A percentile compares a stretch with the other conserved stretches of the same genome.
Evolutionary conservation across 192 early-diverging fungal species (phyloP).

Genomic region (Linnemannia elongata): DNA sequence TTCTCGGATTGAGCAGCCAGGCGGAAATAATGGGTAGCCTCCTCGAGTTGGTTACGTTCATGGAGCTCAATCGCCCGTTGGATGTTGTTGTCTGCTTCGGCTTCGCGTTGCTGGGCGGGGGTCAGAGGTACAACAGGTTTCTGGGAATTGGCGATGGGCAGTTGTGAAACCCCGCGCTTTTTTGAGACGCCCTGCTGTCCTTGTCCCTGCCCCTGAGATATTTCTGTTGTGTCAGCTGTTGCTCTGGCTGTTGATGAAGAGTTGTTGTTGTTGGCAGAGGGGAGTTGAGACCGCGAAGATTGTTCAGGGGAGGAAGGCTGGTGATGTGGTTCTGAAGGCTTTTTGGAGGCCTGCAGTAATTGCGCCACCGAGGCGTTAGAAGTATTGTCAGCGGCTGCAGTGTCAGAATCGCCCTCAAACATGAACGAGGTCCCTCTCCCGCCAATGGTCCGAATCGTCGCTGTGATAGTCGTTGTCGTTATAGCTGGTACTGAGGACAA

Average conservation of each 20-base stretch:
- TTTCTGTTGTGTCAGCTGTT: neutral
- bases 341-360: neutral
- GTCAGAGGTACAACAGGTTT: constrained; percentile 16
- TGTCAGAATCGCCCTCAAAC: constrained; percentile 13
- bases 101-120: constrained; percentile 48
- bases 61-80: constrained; percentile 79
- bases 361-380: neutral
- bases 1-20: constrained; percentile 75
- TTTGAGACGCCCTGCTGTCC: constrained; percentile 5
- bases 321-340: no score
- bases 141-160: neutral
- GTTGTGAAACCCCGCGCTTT: constrained; percentile 1
- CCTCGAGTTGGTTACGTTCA: constrained; percentile 80
- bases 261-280: neutral
- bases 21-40: constrained; percentile 79
- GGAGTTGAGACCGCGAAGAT: neutral
- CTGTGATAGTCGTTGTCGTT: constrained; percentile 23
- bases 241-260: neutral
- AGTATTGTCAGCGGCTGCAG: no score
- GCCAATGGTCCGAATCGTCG: constrained; percentile 27
- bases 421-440: constrained; percentile 12
- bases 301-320: neutral
- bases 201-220: neutral
- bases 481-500: neutral
- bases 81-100: constrained; percentile 70